Evolutionary conservation across 768 basidiomycete genomes (phyloP), one percentile per base, ranked within the genome.

Genomic region (Hygrophorus pudorinus): DNA sequence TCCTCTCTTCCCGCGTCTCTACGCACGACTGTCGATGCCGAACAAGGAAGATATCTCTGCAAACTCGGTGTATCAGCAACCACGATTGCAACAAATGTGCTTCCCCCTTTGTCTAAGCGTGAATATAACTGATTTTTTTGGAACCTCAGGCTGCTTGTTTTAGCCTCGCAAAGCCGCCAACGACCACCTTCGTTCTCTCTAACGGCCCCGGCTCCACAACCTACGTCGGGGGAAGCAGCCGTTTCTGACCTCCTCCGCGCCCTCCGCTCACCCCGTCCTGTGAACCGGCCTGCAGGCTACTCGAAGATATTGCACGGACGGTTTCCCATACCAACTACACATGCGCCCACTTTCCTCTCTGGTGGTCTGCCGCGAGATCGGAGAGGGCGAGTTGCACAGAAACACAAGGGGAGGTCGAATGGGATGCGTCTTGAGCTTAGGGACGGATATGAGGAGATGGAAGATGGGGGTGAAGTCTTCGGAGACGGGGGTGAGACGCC

Each of bases 71-170:
- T 76, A 78, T 48, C 74, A 79, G 46, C 74, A 76, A 44, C 82
- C 85, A 13, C 73, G 84, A 17, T 59, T 90, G 16, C 85, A 87
- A 50, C 87, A 90, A 60, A 89, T 90, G 87, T 85, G 53, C 39
- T 75, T 53, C 11, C 34, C 27, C 16, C n/a, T 34, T 11, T 20
- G n/a, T 13, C 17, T 41, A 24, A 41, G 13, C 39, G 41, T 53
- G 24, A 29, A 11, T 14, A 14, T 30, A 13, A 17, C 13, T 28
- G 11, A 13, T 35, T 34, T 14, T 34, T 11, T 13, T 2, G 2
- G 9, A 39, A 42, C 20, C 27, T 7, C 48, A 85, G 81, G 81
- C 65, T 86, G 14, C 79, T 87, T 18, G 82, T 88, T 5, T 71
- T 88, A 3, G 74, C 79, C 20, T 81, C 85, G 1, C 81, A 85